Evolutionary conservation across 2,329 filamentous ascomycete species (phyloP).

Genomic region (Fusarium bulbicola): DNA sequence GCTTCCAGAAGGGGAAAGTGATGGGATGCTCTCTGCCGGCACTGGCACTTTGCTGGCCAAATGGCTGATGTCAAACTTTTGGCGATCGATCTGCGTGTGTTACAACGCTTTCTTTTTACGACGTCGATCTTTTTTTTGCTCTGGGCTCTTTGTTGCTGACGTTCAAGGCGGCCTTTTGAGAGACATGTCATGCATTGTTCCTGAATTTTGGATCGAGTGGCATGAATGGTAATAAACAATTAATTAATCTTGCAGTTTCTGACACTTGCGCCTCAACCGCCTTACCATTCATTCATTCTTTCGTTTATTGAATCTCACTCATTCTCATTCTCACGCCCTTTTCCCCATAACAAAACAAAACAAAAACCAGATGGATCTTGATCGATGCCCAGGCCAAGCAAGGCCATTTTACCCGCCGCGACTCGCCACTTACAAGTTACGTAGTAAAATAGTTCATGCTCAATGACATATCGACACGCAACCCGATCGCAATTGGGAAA

Average conservation of each 20-base stretch:
- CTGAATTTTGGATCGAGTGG: conserved; percentile 1
- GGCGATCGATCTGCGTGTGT: conserved; percentile 23
- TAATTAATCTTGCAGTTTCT: conserved; percentile 17
- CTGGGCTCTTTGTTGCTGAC: not conserved
- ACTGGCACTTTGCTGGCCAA: conserved; percentile 7
- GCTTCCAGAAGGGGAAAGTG: conserved; percentile 31
- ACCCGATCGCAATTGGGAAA: conserved; percentile 22
- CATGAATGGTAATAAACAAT: not conserved
- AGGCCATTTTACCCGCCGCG: not conserved
- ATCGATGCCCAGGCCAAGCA: not conserved
- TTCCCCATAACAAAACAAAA: not conserved
- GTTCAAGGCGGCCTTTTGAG: not conserved
- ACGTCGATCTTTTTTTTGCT: not conserved
- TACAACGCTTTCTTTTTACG: not conserved
- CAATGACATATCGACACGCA: conserved; percentile 31
- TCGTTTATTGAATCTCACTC: not conserved
- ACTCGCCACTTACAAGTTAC: conserved; percentile 25
- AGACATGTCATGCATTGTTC: conserved; percentile 2
- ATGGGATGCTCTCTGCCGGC: conserved; percentile 1
- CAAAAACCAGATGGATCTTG: conserved; percentile 4
- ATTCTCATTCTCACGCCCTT: not conserved
- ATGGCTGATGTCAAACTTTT: not conserved
- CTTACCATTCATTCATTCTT: not conserved
- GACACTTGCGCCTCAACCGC: conserved; percentile 20
- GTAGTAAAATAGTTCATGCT: conserved; percentile 14